Base-by-base conservation (phyloP, 2,329 filamentous ascomycete species). In the Neonectria ditissima region DNA sequence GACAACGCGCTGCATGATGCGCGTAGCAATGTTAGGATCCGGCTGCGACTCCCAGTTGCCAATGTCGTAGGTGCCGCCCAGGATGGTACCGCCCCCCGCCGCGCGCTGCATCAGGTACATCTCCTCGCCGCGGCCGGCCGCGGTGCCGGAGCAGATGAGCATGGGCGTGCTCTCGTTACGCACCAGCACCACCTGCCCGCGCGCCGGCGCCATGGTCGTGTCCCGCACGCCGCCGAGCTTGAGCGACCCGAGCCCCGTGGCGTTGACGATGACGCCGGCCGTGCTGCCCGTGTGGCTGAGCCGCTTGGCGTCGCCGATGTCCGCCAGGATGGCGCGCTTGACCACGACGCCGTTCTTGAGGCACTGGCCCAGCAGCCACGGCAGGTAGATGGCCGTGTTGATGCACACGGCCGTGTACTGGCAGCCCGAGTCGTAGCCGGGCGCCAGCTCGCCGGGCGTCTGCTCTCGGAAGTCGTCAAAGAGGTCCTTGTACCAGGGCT, bases 331-430 rank as follows among this genome's bases (percentile, higher is more conserved):
- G 3, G 80, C 87, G 20, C 92, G 87, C 71, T 87, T 86, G 73
- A 95, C 81, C 1, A 88, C 82, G 7, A 92, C 91, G 28, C 93
- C 92, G 60, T 89, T 87, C 70, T 88, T 89, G 28, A 92, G 84
- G 76, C 93, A 97, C 80, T 96, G 90, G 0, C 92, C 91, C 0
- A 92, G 82, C 0, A 98, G 89, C 88, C 92, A 97, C 4, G 92
- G 89, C 2, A 97, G 87, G 79, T 97, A 98, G 62, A 97, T 80
- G 44, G 92, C 88, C 0, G 92, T 92, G 80, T 98, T 97, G 77
- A 97, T 95, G 80, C 94, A 97, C 43, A 97, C 90, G 1, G 92
- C 95, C 8, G 88, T 93, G 78, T 96, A 97, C 59, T 86, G 83
- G 54, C 88, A 92, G 24, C 89, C 94, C 11, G 90, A 91, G 64